A percentile compares a stretch with the other conserved stretches of the same genome.
Conservation (phyloP, 371 early-diverging fungal genomes). For the Umbelopsis sp. region DNA sequence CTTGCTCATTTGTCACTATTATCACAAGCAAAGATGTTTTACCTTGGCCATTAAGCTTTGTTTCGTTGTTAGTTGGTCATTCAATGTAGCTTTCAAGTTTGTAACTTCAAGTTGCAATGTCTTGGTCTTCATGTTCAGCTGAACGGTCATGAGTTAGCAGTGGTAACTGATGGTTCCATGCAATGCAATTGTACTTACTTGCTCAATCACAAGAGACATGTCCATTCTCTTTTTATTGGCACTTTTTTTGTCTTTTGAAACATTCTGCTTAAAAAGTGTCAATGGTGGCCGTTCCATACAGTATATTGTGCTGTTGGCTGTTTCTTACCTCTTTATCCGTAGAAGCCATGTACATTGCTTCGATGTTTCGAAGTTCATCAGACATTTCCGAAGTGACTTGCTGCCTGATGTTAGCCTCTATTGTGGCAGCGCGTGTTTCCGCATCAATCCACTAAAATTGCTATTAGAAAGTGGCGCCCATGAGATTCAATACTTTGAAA, state of each 20-base stretch:
- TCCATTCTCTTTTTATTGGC: constrained; percentile 17
- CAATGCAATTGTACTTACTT: not conserved
- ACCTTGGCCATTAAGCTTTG: constrained; percentile 33
- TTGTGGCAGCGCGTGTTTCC: constrained; percentile 53
- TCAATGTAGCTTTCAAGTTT: constrained; percentile 24
- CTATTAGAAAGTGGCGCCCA: not conserved
- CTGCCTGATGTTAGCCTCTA: constrained; percentile 61
- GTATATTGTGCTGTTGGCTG: too few relatives aligned
- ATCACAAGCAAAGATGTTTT: not conserved
- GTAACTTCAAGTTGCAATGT: constrained; percentile 30
- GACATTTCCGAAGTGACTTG: constrained; percentile 55
- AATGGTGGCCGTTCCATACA: too few relatives aligned
- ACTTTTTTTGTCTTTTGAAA: constrained; percentile 28
- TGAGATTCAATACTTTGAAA: not conserved
- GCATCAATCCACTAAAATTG: constrained; percentile 52
- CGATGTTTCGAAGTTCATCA: constrained; percentile 43
- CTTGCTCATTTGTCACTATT: not conserved
- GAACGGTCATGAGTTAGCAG: not conserved
- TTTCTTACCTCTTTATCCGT: constrained; percentile 38
- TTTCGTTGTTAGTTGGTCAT: constrained; percentile 32
- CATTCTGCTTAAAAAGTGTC: not conserved
- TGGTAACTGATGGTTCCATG: not conserved
- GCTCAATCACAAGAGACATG: constrained; percentile 3
- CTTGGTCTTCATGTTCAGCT: constrained; percentile 29
- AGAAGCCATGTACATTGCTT: constrained; percentile 41